Evolutionary conservation across 2,329 filamentous ascomycete genomes (phyloP).

Genomic region (Xylaria sp.): DNA sequence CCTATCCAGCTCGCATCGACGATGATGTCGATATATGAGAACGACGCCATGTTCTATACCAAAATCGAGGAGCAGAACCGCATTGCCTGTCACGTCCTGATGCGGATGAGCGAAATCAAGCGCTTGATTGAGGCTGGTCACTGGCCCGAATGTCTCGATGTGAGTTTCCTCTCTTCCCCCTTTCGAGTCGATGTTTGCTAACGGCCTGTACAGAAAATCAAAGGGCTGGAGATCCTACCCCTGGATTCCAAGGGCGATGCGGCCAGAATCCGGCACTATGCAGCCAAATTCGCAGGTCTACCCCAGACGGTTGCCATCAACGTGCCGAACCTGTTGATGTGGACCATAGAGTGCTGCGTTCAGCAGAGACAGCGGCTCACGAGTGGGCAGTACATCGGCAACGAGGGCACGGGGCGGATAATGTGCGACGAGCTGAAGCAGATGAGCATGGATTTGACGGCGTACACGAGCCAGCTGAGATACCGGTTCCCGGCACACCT

Average conservation of each 20-base stretch:
- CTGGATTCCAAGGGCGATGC: slow-evolving; percentile 75
- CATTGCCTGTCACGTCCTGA: slow-evolving; percentile 57
- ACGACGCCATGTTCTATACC: slow-evolving; percentile 62
- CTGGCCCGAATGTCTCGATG: slow-evolving; percentile 62
- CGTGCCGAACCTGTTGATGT: slow-evolving; percentile 88
- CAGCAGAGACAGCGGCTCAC: slow-evolving; percentile 74
- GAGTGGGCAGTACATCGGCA: slow-evolving; percentile 73
- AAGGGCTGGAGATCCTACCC: slow-evolving; percentile 76
- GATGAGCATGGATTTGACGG: slow-evolving; percentile 87
- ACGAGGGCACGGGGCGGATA: slow-evolving; percentile 63
- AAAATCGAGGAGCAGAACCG: slow-evolving; percentile 61
- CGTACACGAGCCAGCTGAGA: slow-evolving; percentile 89
- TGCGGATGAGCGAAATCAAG: slow-evolving; percentile 66
- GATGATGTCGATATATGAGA: slow-evolving; percentile 66
- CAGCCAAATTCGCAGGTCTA: slow-evolving; percentile 78
- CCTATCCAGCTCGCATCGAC: slow-evolving; percentile 61
- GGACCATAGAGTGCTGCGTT: slow-evolving; percentile 87
- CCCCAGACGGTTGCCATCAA: slow-evolving; percentile 83
- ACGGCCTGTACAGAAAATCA: slow-evolving; percentile 64
- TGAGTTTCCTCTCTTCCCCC: slow-evolving; percentile 43
- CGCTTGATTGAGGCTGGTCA: slow-evolving; percentile 54
- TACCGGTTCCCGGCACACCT: slow-evolving; percentile 87
- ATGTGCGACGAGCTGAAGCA: slow-evolving; percentile 74
- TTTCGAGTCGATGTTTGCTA: slow-evolving; percentile 4
- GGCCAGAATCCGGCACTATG: slow-evolving; percentile 75